A percentile compares a stretch with the other conserved stretches of the same genome.
Evolutionary conservation across 345 rosid genomes (phyloP).

Genomic region (Euphorbia pulcherrima): DNA sequence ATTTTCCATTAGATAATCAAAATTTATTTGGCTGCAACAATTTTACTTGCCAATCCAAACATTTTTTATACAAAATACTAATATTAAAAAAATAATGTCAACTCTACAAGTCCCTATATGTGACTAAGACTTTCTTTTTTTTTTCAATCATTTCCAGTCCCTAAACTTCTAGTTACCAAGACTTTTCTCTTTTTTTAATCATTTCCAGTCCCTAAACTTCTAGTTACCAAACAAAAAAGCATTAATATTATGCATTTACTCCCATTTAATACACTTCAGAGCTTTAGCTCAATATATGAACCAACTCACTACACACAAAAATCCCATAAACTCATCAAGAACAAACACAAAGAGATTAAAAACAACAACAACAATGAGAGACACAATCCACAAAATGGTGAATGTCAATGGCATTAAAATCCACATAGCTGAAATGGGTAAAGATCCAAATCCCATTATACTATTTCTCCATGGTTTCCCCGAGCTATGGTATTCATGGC

Average conservation of each 20-base stretch:
- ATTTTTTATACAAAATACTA: too few relatives aligned
- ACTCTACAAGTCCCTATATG: too few relatives aligned
- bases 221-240: background rate
- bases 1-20: too few relatives aligned
- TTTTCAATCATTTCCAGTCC: too few relatives aligned
- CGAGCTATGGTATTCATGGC: conserved; percentile 83
- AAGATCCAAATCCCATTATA: conserved; percentile 51
- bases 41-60: too few relatives aligned
- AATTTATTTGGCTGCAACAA: too few relatives aligned
- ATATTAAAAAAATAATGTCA: too few relatives aligned
- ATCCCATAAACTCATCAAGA: background rate
- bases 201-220: background rate
- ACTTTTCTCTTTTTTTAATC: too few relatives aligned
- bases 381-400: conserved; percentile 47
- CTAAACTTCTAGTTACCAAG: background rate
- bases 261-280: background rate
- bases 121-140: too few relatives aligned
- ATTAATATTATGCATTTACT: background rate
- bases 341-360: too few relatives aligned
- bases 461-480: conserved; percentile 86
- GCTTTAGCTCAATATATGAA: background rate
- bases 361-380: conserved; percentile 36
- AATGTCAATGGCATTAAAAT: conserved; percentile 61
- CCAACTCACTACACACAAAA: background rate
- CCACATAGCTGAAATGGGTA: conserved; percentile 77